These are phyloP conservation scores for Ascosphaera aggregata DNA, from an alignment of 2,329 filamentous ascomycete species.

Conservation along the genomic window DNA sequence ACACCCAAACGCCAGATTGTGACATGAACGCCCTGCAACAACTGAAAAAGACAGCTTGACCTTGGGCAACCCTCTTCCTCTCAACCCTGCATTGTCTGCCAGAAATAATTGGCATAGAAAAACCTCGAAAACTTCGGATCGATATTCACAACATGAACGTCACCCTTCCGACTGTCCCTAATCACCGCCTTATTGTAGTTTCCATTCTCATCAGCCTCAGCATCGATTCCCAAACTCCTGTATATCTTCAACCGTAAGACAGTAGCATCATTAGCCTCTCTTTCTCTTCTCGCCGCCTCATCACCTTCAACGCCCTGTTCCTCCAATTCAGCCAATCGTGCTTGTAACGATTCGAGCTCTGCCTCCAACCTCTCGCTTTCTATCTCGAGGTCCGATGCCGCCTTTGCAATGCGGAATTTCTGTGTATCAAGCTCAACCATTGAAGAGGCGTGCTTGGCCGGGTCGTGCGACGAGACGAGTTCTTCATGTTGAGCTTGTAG, in stretches of 20 bases:
- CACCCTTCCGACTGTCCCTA: conserved; percentile 62
- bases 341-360: conserved; percentile 51
- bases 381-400: conserved; percentile 68
- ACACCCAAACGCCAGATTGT: no score
- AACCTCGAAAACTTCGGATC: conserved; percentile 77
- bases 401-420: conserved; percentile 88
- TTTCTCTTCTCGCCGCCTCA: conserved; percentile 25
- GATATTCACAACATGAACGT: conserved; percentile 86
- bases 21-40: background rate
- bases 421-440: conserved; percentile 77
- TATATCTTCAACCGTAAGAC: conserved; percentile 72
- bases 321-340: conserved; percentile 60
- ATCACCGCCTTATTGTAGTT: conserved; percentile 74
- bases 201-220: conserved; percentile 57
- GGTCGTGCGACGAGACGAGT: conserved; percentile 49
- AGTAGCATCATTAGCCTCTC: conserved; percentile 26
- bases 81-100: conserved; percentile 50
- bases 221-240: conserved; percentile 70
- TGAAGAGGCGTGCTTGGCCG: conserved; percentile 55
- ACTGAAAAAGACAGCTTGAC: background rate
- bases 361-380: conserved; percentile 79
- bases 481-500: conserved; percentile 56
- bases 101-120: conserved; percentile 93
- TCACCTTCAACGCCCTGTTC: conserved; percentile 64
- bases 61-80: background rate